Conservation (phyloP, 176 grass and related monocot species). For the Triticum aestivum region DNA sequence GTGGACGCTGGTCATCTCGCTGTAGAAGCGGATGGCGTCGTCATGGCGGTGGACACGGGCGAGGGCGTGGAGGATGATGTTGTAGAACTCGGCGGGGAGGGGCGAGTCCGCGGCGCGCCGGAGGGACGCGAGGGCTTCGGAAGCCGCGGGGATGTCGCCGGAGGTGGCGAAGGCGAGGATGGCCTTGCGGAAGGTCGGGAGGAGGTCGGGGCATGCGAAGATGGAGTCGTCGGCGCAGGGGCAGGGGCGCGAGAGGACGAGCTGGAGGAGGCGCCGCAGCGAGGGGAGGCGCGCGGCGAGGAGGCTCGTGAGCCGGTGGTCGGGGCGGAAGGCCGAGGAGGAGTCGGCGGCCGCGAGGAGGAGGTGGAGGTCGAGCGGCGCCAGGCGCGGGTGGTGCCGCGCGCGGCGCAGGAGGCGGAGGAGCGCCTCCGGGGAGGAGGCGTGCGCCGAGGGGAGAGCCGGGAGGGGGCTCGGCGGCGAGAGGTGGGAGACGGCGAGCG, state of each 20-base stretch:
- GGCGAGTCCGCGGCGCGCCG: slow-evolving; percentile 56
- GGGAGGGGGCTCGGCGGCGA: slow-evolving; percentile 48
- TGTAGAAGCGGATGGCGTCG: slow-evolving; percentile 49
- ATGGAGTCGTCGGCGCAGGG: slow-evolving; percentile 71
- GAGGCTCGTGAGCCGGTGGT: slow-evolving; percentile 58
- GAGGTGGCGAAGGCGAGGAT: slow-evolving; percentile 65
- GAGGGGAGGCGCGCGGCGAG: slow-evolving; percentile 40
- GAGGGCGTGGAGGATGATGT: slow-evolving; percentile 58
- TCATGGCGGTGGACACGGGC: slow-evolving; percentile 42
- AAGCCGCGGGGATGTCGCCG: slow-evolving; percentile 48
- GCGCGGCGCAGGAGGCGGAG: slow-evolving; percentile 41
- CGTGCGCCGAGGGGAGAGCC: slow-evolving; percentile 35
- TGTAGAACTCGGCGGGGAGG: slow-evolving; percentile 60
- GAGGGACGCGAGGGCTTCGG: slow-evolving; percentile 38
- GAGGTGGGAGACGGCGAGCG: slow-evolving; percentile 57
- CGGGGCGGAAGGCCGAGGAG: slow-evolving; percentile 60
- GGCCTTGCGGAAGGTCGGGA: slow-evolving; percentile 57
- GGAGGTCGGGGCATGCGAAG: slow-evolving; percentile 69
- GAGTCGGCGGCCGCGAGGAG: slow-evolving; percentile 48
- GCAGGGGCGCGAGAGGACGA: slow-evolving; percentile 54
- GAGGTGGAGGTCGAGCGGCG: slow-evolving; percentile 67
- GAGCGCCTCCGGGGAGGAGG: slow-evolving; percentile 36
- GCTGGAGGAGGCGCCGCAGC: slow-evolving; percentile 48
- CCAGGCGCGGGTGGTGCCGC: slow-evolving; percentile 58
- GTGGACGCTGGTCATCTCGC: slow-evolving; percentile 55